Evolutionary conservation across 2,329 filamentous ascomycete genomes (phyloP).

Genomic region (Aspergillus jensenii): DNA sequence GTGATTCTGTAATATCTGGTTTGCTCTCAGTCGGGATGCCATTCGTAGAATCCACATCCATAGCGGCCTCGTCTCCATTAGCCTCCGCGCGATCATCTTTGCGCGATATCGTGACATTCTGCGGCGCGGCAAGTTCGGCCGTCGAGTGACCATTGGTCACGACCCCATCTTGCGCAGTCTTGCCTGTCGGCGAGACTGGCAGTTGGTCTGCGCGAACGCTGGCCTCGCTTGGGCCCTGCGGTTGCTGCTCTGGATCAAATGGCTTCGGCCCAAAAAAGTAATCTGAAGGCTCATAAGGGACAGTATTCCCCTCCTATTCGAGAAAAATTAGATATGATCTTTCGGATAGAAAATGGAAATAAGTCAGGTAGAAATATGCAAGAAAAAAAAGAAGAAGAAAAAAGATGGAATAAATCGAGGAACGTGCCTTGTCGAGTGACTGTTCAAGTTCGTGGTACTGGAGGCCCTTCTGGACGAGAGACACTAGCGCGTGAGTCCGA

Average conservation of each 20-base stretch:
- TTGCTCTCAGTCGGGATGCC: conserved; percentile 30
- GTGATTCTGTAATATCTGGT: conserved; percentile 20
- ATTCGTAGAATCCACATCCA: conserved; percentile 43
- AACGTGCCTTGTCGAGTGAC: conserved; percentile 49
- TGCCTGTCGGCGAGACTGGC: conserved; percentile 31
- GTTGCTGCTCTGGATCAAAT: conserved; percentile 31
- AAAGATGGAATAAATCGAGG: not conserved
- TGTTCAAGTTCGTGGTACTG: conserved; percentile 53
- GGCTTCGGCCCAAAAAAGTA: conserved; percentile 50
- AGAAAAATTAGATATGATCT: conserved; percentile 1
- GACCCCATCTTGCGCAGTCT: conserved; percentile 34
- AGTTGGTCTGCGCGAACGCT: conserved; percentile 32
- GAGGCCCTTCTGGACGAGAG: conserved; percentile 64
- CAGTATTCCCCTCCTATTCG: conserved; percentile 39
- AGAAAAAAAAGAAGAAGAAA: conserved; percentile 9
- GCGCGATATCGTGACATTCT: conserved; percentile 35
- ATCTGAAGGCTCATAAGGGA: conserved; percentile 36
- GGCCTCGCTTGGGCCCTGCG: conserved; percentile 25
- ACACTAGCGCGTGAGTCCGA: conserved; percentile 59
- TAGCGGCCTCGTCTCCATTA: conserved; percentile 35
- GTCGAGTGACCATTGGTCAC: conserved; percentile 38
- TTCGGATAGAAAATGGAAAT: not conserved
- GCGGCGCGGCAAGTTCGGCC: conserved; percentile 25
- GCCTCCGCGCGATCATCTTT: conserved; percentile 32
- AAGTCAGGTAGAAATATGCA: not conserved